phyloP scores from a whole-genome alignment of 768 basidiomycete species.

The Macrolepiota fuliginosa region DNA sequence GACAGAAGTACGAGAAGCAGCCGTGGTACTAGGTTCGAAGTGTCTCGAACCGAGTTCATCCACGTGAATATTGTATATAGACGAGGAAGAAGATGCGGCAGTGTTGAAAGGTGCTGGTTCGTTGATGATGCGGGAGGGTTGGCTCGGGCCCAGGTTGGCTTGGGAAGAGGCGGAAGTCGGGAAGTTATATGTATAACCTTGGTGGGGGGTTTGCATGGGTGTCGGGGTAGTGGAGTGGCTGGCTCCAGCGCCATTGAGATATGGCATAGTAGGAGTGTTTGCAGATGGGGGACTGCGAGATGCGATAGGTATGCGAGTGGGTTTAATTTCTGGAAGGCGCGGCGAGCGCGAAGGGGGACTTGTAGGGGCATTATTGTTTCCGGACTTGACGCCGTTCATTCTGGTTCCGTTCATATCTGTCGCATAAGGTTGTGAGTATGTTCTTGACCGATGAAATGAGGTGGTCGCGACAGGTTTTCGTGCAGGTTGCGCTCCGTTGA shows the following conservation, averaged over 20 bases:
- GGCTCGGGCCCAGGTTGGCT: slow-evolving; percentile 24
- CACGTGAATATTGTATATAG: slow-evolving; percentile 25
- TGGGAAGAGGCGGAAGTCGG: slow-evolving; percentile 28
- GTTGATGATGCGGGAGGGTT: slow-evolving; percentile 50
- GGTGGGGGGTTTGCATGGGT: slow-evolving; percentile 21
- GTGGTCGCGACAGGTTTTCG: slow-evolving; percentile 27
- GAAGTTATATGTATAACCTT: slow-evolving; percentile 5
- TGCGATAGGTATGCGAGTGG: slow-evolving; percentile 52
- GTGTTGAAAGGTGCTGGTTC: slow-evolving; percentile 63
- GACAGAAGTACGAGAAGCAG: slow-evolving; percentile 39
- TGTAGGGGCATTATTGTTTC: neutral
- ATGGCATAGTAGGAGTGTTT: neutral
- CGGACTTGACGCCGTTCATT: slow-evolving; percentile 23
- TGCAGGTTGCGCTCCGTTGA: slow-evolving; percentile 29
- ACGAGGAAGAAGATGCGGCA: slow-evolving; percentile 43
- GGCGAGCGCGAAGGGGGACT: slow-evolving; percentile 39
- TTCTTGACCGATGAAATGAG: slow-evolving; percentile 52
- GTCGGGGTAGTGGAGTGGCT: slow-evolving; percentile 18
- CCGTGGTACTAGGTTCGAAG: slow-evolving; percentile 17
- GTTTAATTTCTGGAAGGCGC: slow-evolving; percentile 40
- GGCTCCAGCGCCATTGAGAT: slow-evolving; percentile 14
- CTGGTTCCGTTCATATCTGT: slow-evolving; percentile 33
- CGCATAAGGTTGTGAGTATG: slow-evolving; percentile 60
- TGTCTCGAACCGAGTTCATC: slow-evolving; percentile 14
- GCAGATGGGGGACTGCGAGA: slow-evolving; percentile 19